Evolutionary conservation across 2,329 filamentous ascomycete species (phyloP), one percentile per base, ranked within the genome.

Genomic region (Penicillium sp.): DNA sequence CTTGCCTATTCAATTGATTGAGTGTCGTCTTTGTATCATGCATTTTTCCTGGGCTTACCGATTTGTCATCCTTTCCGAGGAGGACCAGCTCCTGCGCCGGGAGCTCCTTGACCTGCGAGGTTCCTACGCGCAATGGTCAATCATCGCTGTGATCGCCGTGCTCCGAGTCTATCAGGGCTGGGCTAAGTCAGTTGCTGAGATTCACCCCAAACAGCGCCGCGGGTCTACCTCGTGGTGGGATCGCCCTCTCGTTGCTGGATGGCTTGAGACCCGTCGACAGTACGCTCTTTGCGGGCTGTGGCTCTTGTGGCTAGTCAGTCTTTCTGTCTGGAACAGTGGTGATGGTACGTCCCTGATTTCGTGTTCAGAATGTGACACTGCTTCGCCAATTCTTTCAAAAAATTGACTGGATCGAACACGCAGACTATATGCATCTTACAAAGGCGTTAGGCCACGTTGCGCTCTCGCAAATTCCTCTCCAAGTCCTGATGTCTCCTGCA

Each of bases 341-440:
- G 78, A 85, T 70, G 84, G 84, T 86, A 76, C 62, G 81, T 30
- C 69, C 49, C 16, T 5, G 7, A 43, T 35, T 11, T 14, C 22
- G 14, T 30, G 6, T 5, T 11, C 37, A 14, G 14, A 40, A 8
- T 30, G 33, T 10, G 8, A 22, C 5, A 1, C 49, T 7, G 8
- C 3, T 38, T 37, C 3, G 8, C n/a, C 4, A 19, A 13, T 7
- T 2, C 6, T 26, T 1, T 13, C n/a, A 26, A 11, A 13, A 0
- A 11, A 11, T 54, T 54, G 14, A 59, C 49, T 59, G 28, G 62
- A 51, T n/a, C 11, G 3, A 25, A n/a, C 16, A 22, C n/a, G 14
- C 65, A 87, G 86, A 88, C 71, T 88, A 88, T 59, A 78, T 88
- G 33, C 86, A 88, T 71, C 75, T 88, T 26, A 88, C 86, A 26